These are phyloP conservation scores for Pisolithus albus DNA, from an alignment of 768 basidiomycete species.

Conservation along the genomic window DNA sequence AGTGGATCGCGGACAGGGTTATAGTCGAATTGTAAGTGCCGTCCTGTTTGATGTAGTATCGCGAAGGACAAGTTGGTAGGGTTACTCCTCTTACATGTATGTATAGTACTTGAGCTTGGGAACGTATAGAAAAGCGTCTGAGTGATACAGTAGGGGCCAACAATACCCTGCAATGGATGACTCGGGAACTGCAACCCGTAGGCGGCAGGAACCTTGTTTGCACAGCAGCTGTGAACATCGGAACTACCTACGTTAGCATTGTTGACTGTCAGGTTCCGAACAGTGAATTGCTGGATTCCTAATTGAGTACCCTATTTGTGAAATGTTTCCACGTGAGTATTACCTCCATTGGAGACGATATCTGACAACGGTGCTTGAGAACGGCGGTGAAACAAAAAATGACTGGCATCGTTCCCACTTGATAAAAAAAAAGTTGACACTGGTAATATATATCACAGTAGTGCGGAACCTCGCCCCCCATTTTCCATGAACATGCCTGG, in stretches of 20 bases:
- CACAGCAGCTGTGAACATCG: too few relatives aligned
- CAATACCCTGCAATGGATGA: too few relatives aligned
- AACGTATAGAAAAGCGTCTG: too few relatives aligned
- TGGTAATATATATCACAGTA: not conserved
- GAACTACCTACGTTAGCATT: conserved; percentile 30
- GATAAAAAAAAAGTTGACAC: not conserved
- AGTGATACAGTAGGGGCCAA: too few relatives aligned
- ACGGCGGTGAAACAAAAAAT: not conserved
- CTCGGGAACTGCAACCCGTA: too few relatives aligned
- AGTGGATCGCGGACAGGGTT: too few relatives aligned
- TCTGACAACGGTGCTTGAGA: conserved; percentile 16
- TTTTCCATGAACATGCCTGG: conserved; percentile 41
- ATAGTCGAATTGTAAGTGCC: too few relatives aligned
- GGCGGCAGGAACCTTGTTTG: too few relatives aligned
- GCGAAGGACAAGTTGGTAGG: too few relatives aligned
- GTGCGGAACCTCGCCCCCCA: conserved; percentile 24
- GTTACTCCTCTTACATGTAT: too few relatives aligned
- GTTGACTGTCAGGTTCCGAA: conserved; percentile 52
- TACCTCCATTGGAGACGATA: conserved; percentile 37
- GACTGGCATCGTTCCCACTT: conserved; percentile 29
- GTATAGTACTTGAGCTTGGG: too few relatives aligned
- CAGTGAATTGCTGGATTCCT: conserved; percentile 43
- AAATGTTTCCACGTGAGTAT: not conserved
- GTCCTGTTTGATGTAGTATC: too few relatives aligned
- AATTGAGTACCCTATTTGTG: conserved; percentile 28